Evolutionary conservation across 129 eudicot species (phyloP).

Genomic region (Cynara cardunculus): DNA sequence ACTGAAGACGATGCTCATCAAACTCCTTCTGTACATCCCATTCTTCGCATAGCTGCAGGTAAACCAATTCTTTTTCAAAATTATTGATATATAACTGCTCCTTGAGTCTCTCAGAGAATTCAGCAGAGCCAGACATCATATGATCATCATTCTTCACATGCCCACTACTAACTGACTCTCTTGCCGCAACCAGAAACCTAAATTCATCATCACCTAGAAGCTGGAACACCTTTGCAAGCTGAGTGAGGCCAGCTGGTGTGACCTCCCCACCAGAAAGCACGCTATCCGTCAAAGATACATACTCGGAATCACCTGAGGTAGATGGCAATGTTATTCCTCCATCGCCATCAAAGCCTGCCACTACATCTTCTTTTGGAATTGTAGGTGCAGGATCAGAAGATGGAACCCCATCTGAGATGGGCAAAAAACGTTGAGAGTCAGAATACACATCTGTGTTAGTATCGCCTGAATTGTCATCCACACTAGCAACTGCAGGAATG

Average conservation of each 20-base stretch:
- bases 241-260: slow-evolving; percentile 39
- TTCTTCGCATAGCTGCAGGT: slow-evolving; percentile 54
- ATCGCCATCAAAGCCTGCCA: slow-evolving; percentile 10
- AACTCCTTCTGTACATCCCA: slow-evolving; percentile 24
- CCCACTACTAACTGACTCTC: slow-evolving; percentile 28
- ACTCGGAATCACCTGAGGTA: slow-evolving; percentile 20
- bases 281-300: slow-evolving; percentile 5
- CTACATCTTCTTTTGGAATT: slow-evolving; percentile 21
- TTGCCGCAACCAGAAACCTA: slow-evolving; percentile 45
- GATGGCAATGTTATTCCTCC: slow-evolving; percentile 12
- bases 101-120: slow-evolving; percentile 43
- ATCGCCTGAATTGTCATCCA: slow-evolving; percentile 25
- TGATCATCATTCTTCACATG: slow-evolving; percentile 13
- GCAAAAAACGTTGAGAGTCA: slow-evolving; percentile 6
- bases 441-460: slow-evolving; percentile 21
- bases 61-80: slow-evolving; percentile 52
- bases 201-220: slow-evolving; percentile 57
- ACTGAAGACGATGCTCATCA: slow-evolving; percentile 30
- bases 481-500: slow-evolving; percentile 19
- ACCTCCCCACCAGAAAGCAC: slow-evolving; percentile 26
- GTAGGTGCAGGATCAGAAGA: slow-evolving; percentile 17
- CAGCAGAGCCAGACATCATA: slow-evolving; percentile 24
- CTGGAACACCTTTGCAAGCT: slow-evolving; percentile 52
- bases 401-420: slow-evolving; percentile 7
- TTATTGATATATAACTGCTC: slow-evolving; percentile 58